A percentile compares a stretch with the other conserved stretches of the same genome.
Conservation (phyloP, 768 basidiomycete genomes). For the Russula olivacea region DNA sequence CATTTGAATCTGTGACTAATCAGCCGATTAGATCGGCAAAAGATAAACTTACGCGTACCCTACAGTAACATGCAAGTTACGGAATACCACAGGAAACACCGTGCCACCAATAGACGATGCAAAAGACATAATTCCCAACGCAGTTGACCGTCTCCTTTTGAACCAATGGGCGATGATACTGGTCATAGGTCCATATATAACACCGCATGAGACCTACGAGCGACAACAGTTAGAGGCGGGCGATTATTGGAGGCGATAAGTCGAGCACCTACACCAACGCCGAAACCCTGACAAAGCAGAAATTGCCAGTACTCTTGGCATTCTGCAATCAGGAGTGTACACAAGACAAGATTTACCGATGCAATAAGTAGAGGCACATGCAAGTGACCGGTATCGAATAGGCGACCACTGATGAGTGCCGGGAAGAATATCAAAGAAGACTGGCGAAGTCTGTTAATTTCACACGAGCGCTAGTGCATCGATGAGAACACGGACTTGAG, state of each 20-base stretch:
- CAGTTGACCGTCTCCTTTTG: conserved; percentile 48
- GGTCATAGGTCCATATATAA: conserved; percentile 56
- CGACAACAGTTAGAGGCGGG: neutral
- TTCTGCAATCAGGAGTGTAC: conserved; percentile 63
- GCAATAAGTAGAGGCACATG: conserved; percentile 43
- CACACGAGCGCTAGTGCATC: neutral
- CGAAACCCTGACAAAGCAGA: conserved; percentile 66
- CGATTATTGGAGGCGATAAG: neutral
- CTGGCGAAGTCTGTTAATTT: conserved; percentile 31
- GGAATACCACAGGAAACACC: conserved; percentile 55
- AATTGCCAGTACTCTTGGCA: conserved; percentile 77
- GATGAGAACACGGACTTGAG: conserved; percentile 42
- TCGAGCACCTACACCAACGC: conserved; percentile 47
- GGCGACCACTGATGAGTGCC: conserved; percentile 49
- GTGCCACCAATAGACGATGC: conserved; percentile 69
- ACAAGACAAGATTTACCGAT: conserved; percentile 45
- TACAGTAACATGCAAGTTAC: conserved; percentile 46
- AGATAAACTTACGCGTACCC: conserved; percentile 38
- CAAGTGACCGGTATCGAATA: conserved; percentile 72
- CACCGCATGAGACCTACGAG: conserved; percentile 36
- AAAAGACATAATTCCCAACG: conserved; percentile 55
- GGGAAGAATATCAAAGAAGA: conserved; percentile 59
- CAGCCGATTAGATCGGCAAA: neutral
- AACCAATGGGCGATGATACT: conserved; percentile 72
- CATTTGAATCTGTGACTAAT: conserved; percentile 53